phyloP scores from a whole-genome alignment of 169 alveolate genomes.

The Cyclospora cayetanensis region DNA sequence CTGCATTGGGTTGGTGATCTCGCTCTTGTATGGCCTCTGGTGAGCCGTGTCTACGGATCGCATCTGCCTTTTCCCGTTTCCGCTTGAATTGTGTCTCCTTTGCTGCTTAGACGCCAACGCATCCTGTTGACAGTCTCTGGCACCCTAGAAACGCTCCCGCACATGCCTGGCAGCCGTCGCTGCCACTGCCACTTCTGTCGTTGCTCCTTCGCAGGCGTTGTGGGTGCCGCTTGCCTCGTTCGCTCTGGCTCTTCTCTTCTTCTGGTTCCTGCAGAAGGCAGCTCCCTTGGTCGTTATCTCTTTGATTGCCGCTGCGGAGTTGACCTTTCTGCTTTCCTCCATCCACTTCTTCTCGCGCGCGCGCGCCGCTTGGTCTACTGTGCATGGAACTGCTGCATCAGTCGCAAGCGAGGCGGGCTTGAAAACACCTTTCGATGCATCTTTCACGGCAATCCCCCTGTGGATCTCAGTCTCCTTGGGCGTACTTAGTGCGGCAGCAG shows the following conservation, averaged over 20 bases:
- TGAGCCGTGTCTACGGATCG: not conserved
- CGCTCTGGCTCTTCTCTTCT: not conserved
- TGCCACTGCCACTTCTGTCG: not conserved
- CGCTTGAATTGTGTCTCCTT: no score
- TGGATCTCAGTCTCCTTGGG: not conserved
- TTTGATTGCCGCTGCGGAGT: not conserved
- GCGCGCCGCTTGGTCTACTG: not conserved
- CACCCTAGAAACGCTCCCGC: no score
- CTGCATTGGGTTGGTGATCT: conserved; percentile 35
- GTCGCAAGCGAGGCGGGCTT: no score
- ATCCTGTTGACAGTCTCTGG: no score
- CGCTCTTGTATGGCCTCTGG: conserved; percentile 14
- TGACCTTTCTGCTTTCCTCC: not conserved
- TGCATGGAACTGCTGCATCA: not conserved
- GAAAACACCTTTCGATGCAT: not conserved
- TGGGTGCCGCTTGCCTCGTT: conserved; percentile 29
- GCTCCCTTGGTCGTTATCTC: not conserved
- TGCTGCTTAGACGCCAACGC: no score
- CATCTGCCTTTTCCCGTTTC: no score
- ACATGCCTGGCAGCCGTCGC: no score
- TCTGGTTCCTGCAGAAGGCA: conserved; percentile 55
- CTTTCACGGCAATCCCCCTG: not conserved
- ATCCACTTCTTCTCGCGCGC: not conserved
- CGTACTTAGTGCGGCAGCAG: not conserved
- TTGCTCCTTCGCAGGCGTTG: not conserved